Evolutionary conservation across 2,329 filamentous ascomycete genomes (phyloP).

Genomic region (Pseudogymnoascus sp.): DNA sequence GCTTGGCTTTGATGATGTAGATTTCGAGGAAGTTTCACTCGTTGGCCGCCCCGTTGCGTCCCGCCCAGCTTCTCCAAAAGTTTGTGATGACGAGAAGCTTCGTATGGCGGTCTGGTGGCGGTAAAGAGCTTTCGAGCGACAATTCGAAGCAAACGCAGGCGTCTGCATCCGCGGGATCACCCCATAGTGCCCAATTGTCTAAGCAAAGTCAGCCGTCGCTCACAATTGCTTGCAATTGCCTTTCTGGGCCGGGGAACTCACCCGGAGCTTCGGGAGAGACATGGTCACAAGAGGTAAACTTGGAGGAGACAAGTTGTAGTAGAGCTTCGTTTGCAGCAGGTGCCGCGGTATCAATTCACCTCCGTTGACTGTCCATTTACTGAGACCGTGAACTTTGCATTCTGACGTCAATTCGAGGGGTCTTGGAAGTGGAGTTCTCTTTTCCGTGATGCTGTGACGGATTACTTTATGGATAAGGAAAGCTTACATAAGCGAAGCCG

Average conservation of each 20-base stretch:
- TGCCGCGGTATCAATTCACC: slow-evolving; percentile 1
- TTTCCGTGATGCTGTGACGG: neutral
- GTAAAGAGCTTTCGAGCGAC: neutral
- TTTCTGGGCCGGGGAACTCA: neutral
- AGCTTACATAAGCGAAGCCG: neutral
- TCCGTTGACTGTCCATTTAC: slow-evolving; percentile 7
- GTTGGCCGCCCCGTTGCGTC: neutral
- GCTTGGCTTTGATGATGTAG: neutral
- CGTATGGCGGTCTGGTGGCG: neutral
- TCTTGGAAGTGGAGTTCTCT: slow-evolving; percentile 3
- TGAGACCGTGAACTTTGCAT: neutral
- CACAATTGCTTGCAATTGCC: neutral
- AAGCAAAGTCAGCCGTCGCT: neutral
- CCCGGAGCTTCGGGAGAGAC: neutral
- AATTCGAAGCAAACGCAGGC: neutral
- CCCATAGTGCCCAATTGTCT: neutral
- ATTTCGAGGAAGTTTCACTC: neutral
- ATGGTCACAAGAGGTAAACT: neutral
- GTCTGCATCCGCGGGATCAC: neutral
- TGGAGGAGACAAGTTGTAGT: neutral
- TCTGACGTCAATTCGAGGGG: slow-evolving; percentile 6
- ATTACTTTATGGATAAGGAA: neutral
- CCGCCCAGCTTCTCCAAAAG: neutral
- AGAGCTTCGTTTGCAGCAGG: neutral
- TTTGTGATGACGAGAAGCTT: neutral